Evolutionary conservation across 148 eudicot genomes (phyloP).

Genomic region (Diospyros lotus): DNA sequence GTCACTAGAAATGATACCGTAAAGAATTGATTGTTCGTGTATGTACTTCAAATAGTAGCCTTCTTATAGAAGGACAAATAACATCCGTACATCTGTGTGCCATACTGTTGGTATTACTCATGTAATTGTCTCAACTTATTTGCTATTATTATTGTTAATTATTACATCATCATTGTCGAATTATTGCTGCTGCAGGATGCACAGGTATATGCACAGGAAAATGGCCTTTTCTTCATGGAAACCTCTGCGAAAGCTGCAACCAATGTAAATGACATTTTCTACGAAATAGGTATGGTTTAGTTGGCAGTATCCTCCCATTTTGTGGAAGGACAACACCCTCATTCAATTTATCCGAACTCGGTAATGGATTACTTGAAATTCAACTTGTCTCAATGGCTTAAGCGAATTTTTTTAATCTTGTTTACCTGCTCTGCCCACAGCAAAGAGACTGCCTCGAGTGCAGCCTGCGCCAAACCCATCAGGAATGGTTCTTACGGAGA

Average conservation of each 20-base stretch:
- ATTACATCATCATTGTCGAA: background rate
- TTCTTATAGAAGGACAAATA: too few species aligned
- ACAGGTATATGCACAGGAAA: constrained; percentile 35
- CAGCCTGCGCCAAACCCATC: constrained; percentile 37
- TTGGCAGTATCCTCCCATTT: too few species aligned
- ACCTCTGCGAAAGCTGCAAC: constrained; percentile 45
- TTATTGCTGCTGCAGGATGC: constrained; percentile 28
- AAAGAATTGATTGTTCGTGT: too few species aligned
- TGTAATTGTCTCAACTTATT: too few species aligned
- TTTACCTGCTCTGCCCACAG: constrained; percentile 19
- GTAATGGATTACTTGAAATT: background rate
- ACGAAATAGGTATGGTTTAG: constrained; percentile 32
- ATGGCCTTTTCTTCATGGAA: constrained; percentile 51
- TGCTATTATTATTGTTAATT: background rate
- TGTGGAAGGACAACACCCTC: background rate
- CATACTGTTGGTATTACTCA: background rate
- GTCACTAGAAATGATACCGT: too few species aligned
- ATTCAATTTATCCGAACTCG: too few species aligned
- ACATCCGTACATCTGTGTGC: too few species aligned
- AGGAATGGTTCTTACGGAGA: constrained; percentile 44
- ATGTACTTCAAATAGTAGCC: too few species aligned
- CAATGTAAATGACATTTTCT: constrained; percentile 38
- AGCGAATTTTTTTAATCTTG: background rate
- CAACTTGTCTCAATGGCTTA: too few species aligned
- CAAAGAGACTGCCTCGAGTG: constrained; percentile 38